Evolutionary conservation across 2,329 filamentous ascomycete genomes (phyloP).

Genomic region (Didymella segeticola): DNA sequence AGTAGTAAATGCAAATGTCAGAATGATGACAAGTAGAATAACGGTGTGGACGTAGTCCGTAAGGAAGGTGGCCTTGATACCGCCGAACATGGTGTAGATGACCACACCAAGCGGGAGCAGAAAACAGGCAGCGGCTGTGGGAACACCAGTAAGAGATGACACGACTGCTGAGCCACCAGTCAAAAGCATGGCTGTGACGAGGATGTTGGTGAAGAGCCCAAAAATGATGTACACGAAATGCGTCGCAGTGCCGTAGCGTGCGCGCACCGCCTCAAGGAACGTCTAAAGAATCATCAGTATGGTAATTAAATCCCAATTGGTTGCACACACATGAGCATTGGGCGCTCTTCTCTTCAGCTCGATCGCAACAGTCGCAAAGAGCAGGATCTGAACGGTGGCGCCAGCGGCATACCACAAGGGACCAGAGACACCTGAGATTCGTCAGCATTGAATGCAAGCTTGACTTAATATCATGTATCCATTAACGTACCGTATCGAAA

Average conservation of each 20-base stretch:
- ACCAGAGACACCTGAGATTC: slow-evolving; percentile 33
- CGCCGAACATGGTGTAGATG: slow-evolving; percentile 75
- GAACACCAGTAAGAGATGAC: slow-evolving; percentile 63
- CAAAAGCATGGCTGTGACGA: slow-evolving; percentile 90
- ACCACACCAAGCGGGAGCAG: slow-evolving; percentile 81
- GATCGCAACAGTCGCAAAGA: slow-evolving; percentile 41
- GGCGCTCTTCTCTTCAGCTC: slow-evolving; percentile 44
- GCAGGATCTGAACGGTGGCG: slow-evolving; percentile 42
- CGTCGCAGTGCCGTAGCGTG: slow-evolving; percentile 76
- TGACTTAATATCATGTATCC: accelerated
- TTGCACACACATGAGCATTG: slow-evolving; percentile 35
- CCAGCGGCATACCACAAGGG: slow-evolving; percentile 45
- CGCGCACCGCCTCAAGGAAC: slow-evolving; percentile 82
- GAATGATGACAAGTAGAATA: slow-evolving; percentile 82
- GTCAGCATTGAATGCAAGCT: not conserved
- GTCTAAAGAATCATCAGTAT: slow-evolving; percentile 61
- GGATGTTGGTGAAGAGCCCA: slow-evolving; percentile 78
- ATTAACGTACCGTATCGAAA: slow-evolving; percentile 40
- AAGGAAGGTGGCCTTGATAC: slow-evolving; percentile 74
- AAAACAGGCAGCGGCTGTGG: slow-evolving; percentile 82
- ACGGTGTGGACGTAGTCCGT: slow-evolving; percentile 88
- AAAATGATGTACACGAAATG: slow-evolving; percentile 84
- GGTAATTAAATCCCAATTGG: accelerated
- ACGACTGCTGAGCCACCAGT: slow-evolving; percentile 79
- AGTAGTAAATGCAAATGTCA: slow-evolving; percentile 81